phyloP scores from a whole-genome alignment of 2,329 filamentous ascomycete species.

The Leptographium radiaticola region DNA sequence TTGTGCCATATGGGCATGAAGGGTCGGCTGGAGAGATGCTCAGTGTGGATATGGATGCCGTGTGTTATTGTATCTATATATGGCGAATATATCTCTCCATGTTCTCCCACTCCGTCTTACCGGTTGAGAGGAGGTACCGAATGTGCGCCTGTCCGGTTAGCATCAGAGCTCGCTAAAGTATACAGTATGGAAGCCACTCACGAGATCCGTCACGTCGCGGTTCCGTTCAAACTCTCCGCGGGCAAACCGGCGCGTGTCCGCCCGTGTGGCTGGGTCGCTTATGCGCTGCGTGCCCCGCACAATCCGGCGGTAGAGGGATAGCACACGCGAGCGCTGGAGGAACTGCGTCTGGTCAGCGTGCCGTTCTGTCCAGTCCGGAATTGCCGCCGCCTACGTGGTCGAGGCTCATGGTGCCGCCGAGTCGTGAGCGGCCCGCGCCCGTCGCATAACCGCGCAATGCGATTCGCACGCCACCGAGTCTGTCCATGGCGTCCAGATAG shows the following conservation, averaged over 20 bases:
- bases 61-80: slow-evolving; percentile 17
- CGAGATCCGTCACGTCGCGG: slow-evolving; percentile 40
- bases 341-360: slow-evolving; percentile 29
- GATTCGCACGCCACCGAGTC: neutral
- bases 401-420: slow-evolving; percentile 33
- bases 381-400: slow-evolving; percentile 37
- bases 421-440: slow-evolving; percentile 19
- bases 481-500: neutral
- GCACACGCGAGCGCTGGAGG: slow-evolving; percentile 39
- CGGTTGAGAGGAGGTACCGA: slow-evolving; percentile 49
- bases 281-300: slow-evolving; percentile 42
- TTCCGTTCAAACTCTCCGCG: slow-evolving; percentile 50
- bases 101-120: slow-evolving; percentile 52
- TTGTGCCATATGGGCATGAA: neutral
- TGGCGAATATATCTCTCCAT: slow-evolving; percentile 45
- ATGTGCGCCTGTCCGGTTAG: slow-evolving; percentile 35
- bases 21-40: neutral
- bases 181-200: slow-evolving; percentile 20
- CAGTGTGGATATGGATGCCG: neutral
- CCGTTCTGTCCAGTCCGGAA: neutral
- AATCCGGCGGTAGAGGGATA: slow-evolving; percentile 46
- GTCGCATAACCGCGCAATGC: slow-evolving; percentile 20
- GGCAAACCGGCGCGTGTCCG: slow-evolving; percentile 43
- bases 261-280: slow-evolving; percentile 32
- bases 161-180: neutral